Evolutionary conservation across 495 filamentous ascomycete species (phyloP).

Genomic region (Penicillium ochrochloron): DNA sequence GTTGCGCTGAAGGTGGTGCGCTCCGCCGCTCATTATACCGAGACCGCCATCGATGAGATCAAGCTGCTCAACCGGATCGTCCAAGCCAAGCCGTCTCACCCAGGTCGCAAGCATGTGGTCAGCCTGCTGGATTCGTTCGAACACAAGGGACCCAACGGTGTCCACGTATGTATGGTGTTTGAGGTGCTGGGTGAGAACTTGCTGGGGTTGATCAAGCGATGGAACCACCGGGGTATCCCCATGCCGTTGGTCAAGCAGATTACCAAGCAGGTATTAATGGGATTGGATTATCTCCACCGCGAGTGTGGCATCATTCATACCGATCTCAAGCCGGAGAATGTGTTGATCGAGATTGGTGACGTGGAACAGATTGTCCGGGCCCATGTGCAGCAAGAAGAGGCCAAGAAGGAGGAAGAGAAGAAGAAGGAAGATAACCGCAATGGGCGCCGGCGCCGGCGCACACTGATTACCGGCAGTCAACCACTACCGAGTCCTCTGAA

Average conservation of each 20-base stretch:
- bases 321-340: slow-evolving; percentile 97
- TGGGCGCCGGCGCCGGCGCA: slow-evolving; percentile 87
- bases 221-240: slow-evolving; percentile 96
- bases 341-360: slow-evolving; percentile 98
- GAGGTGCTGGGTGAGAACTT: slow-evolving; percentile 97
- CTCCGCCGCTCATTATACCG: slow-evolving; percentile 96
- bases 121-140: slow-evolving; percentile 96
- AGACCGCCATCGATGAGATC: slow-evolving; percentile 98
- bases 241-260: slow-evolving; percentile 98
- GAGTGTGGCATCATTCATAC: slow-evolving; percentile 99
- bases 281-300: slow-evolving; percentile 92
- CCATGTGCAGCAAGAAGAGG: slow-evolving; percentile 80
- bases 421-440: slow-evolving; percentile 95
- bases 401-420: slow-evolving; percentile 63
- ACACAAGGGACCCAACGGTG: slow-evolving; percentile 94
- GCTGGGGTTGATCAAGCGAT: slow-evolving; percentile 93
- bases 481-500: slow-evolving; percentile 94
- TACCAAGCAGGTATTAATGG: slow-evolving; percentile 95
- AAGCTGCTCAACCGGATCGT: slow-evolving; percentile 97
- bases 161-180: slow-evolving; percentile 99
- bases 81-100: slow-evolving; percentile 89
- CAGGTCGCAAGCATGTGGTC: slow-evolving; percentile 91
- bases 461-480: slow-evolving; percentile 96
- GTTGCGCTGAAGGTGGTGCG: slow-evolving; percentile 97
- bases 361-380: slow-evolving; percentile 96